Evolutionary conservation across 805 yeast genomes (phyloP).

Genomic region (Nakazawaea populi): DNA sequence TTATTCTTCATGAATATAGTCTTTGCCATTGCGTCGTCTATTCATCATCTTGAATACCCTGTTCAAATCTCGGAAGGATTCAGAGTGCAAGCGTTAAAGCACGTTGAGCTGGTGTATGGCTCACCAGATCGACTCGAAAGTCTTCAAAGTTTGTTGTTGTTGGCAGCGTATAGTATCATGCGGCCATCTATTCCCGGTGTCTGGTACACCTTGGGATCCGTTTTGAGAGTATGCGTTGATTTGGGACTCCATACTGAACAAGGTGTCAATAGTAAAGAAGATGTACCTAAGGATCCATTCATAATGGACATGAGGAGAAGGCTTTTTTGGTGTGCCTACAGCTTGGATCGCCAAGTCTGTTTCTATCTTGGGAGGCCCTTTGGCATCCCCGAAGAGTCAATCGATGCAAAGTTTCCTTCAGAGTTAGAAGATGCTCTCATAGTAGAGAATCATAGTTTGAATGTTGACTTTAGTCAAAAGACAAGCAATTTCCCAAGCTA

Average conservation of each 20-base stretch:
- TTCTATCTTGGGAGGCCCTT: slow-evolving; percentile 84
- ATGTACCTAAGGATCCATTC: slow-evolving; percentile 40
- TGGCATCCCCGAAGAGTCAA: slow-evolving; percentile 79
- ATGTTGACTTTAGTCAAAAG: slow-evolving; percentile 32
- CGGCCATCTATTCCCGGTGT: slow-evolving; percentile 87
- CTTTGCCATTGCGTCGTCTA: slow-evolving; percentile 77
- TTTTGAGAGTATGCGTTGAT: slow-evolving; percentile 75
- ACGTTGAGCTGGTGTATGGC: slow-evolving; percentile 49
- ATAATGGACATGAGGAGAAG: slow-evolving; percentile 66
- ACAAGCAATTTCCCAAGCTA: slow-evolving; percentile 49
- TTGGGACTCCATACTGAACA: slow-evolving; percentile 75
- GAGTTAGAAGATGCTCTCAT: slow-evolving; percentile 69
- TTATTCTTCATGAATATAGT: slow-evolving; percentile 69
- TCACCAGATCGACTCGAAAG: slow-evolving; percentile 62
- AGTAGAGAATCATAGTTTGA: slow-evolving; percentile 22
- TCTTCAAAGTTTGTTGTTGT: slow-evolving; percentile 62
- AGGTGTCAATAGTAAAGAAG: slow-evolving; percentile 20
- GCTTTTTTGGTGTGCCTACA: slow-evolving; percentile 85
- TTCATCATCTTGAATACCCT: slow-evolving; percentile 62
- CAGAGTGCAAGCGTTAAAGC: slow-evolving; percentile 56
- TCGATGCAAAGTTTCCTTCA: slow-evolving; percentile 67
- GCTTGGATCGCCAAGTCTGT: slow-evolving; percentile 81
- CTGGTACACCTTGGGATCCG: slow-evolving; percentile 87
- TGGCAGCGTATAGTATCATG: slow-evolving; percentile 74
- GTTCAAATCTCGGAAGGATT: slow-evolving; percentile 64